A percentile compares a stretch with the other conserved stretches of the same genome.
These are phyloP conservation scores for Penicillium palitans DNA, from an alignment of 2,329 filamentous ascomycete genomes.

Conservation along the genomic window DNA sequence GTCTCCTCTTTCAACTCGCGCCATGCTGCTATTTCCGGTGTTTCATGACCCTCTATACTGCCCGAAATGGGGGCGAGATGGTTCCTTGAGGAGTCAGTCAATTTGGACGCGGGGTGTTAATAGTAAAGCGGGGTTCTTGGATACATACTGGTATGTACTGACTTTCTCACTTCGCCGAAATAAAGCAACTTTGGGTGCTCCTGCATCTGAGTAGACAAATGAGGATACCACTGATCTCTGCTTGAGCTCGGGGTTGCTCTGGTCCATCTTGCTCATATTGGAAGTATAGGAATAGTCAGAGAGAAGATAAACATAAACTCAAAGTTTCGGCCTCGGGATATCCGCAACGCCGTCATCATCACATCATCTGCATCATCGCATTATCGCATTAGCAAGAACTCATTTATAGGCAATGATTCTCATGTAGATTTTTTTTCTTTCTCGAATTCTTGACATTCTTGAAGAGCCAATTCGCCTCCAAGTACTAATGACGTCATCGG, in stretches of 20 bases:
- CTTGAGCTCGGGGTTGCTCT: conserved; percentile 15
- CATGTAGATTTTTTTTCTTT: background rate
- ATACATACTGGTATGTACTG: conserved; percentile 56
- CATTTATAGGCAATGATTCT: background rate
- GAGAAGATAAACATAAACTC: background rate
- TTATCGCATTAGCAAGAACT: background rate
- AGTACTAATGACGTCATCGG: background rate
- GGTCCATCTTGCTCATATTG: background rate
- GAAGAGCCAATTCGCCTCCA: background rate
- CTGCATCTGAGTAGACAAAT: conserved; percentile 42
- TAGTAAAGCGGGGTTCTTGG: background rate
- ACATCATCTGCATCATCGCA: conserved; percentile 2
- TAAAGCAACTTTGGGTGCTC: conserved; percentile 55
- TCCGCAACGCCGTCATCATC: background rate
- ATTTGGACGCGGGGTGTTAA: background rate
- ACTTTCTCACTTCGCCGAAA: conserved; percentile 63
- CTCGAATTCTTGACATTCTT: background rate
- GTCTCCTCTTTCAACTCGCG: conserved; percentile 66
- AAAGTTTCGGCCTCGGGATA: background rate
- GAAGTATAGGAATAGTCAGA: background rate
- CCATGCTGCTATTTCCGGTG: conserved; percentile 59
- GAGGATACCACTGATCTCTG: conserved; percentile 45
- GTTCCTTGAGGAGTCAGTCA: conserved; percentile 41
- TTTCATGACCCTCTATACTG: conserved; percentile 57
- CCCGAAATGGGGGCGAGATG: conserved; percentile 64